Evolutionary conservation across 2,329 filamentous ascomycete genomes (phyloP), one percentile per base, ranked within the genome.

Genomic region (Colletotrichum acutatum): DNA sequence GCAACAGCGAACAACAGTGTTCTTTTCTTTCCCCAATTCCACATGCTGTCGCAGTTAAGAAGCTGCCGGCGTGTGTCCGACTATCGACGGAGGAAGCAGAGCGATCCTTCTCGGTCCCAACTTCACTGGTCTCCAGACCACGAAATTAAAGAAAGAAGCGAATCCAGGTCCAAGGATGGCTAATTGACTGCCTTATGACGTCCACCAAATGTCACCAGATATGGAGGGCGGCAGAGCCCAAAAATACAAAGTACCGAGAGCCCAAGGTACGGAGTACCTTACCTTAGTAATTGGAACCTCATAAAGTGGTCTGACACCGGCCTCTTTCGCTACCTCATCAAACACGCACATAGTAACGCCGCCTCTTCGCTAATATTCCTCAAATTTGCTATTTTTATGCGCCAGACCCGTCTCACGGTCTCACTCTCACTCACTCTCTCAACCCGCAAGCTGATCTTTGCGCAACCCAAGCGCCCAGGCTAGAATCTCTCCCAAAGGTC

Each of bases 221-320:
- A 49, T 61, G 71, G 66, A 67, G 66, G 37, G 7, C 16, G 16
- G 37, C 37, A 19, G 37, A 42, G 16, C 37, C 37, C 37, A 42
- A 42, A 42, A 5, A 42, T 42, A 42, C 37, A 19, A 19, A 42
- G 37, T 42, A 42, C 37, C 6, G 14, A 16, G 30, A 8, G 11
- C 37, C 37, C 37, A 22, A 49, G 67, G 56, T 34, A 60, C 66
- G 46, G 60, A 54, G n/a, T n/a, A n/a, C n/a, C 28, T 7, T 49
- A n/a, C 19, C 19, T 22, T n/a, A 9, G 42, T n/a, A 9, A n/a
- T n/a, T n/a, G n/a, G n/a, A n/a, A 49, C 19, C 42, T 49, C 19
- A 11, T 19, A 49, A 49, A 28, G 49, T 73, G 56, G 60, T 73
- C 66, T 73, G 71, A 73, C 67, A 66, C 65, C 61, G 46, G 66